phyloP scores from a whole-genome alignment of 352 stramenopile genomes.

The Phytophthora megakarya region DNA sequence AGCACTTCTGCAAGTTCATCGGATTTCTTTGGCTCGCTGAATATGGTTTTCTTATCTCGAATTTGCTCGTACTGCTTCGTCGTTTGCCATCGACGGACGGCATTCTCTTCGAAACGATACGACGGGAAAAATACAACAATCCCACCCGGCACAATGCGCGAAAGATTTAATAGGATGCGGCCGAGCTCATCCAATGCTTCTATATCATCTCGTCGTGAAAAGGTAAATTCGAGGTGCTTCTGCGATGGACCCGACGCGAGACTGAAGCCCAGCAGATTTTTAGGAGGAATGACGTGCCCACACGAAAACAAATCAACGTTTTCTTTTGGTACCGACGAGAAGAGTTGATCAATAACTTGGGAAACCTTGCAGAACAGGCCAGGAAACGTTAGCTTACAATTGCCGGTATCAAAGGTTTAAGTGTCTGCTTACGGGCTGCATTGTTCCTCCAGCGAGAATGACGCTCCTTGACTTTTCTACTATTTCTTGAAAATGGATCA shows the following conservation, averaged over 20 bases:
- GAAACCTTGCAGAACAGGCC: conserved; percentile 55
- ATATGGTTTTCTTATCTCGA: conserved; percentile 89
- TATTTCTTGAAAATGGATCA: conserved; percentile 94
- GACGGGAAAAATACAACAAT: conserved; percentile 98
- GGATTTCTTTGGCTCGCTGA: conserved; percentile 93
- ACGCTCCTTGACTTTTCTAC: conserved; percentile 94
- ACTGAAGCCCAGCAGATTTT: conserved; percentile 90
- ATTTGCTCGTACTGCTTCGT: conserved; percentile 87
- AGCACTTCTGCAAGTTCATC: conserved; percentile 93
- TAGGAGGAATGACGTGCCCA: conserved; percentile 96
- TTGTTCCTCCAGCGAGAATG: conserved; percentile 97
- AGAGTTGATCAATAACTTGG: conserved; percentile 95
- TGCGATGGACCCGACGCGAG: conserved; percentile 81
- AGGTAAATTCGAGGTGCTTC: conserved; percentile 95
- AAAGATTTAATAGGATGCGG: conserved; percentile 91
- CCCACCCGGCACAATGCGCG: conserved; percentile 90
- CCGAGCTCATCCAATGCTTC: conserved; percentile 95
- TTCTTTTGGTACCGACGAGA: conserved; percentile 72
- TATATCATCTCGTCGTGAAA: conserved; percentile 68
- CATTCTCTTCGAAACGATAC: conserved; percentile 95
- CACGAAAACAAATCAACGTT: conserved; percentile 96
- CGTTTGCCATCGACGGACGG: conserved; percentile 88
- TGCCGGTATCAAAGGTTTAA: not conserved
- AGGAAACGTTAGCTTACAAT: conserved; percentile 11
- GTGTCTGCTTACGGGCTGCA: conserved; percentile 87